Evolutionary conservation across 257 asterid genomes (phyloP), one percentile per base, ranked within the genome.

Genomic region (Solanum medicagineum): DNA sequence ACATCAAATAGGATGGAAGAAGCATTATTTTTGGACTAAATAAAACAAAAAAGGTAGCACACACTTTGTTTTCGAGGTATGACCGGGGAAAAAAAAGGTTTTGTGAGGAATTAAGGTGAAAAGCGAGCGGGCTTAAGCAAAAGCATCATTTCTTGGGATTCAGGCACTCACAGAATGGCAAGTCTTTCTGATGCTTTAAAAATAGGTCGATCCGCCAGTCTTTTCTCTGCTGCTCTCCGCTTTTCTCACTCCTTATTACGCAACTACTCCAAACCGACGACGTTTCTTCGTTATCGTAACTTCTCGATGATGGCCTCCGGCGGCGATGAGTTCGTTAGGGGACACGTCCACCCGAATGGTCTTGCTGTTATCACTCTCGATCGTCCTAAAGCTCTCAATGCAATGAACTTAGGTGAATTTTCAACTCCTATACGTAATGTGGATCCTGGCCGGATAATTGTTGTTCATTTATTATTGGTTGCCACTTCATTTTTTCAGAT

Each of bases 321-420:
- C 75, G 29, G 77, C 75, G 98, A 96, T 57, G 98, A 95, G 77
- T 91, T 91, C 83, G 97, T 96, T 81, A 93, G 83, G 86, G 98
- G 97, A 83, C 93, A 85, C 83, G 93, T 96, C 62, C 93, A 90
- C 73, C 94, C 94, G 10, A 96, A 95, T 81, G 99, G 99, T 90
- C 90, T 92, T 86, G 98, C 97, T 26, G 80, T 94, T 73, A 92
- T 95, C 90, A 95, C 99, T 87, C 99, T 96, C 26, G 98, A 96
- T 88, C 98, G 99, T 81, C 92, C 98, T 83, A 96, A 96, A 84
- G 97, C 97, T 75, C 98, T 96, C 84, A 96, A 96, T 71, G 99
- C 99, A 32, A 94, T 95, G 99, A 93, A 93, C 88, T 60, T 95
- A 85, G 98, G 99, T 95, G 20, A 73, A 13, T 6, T 45, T 45